Evolutionary conservation across 257 asterid genomes (phyloP).

Genomic region (Solanum chmielewskii): DNA sequence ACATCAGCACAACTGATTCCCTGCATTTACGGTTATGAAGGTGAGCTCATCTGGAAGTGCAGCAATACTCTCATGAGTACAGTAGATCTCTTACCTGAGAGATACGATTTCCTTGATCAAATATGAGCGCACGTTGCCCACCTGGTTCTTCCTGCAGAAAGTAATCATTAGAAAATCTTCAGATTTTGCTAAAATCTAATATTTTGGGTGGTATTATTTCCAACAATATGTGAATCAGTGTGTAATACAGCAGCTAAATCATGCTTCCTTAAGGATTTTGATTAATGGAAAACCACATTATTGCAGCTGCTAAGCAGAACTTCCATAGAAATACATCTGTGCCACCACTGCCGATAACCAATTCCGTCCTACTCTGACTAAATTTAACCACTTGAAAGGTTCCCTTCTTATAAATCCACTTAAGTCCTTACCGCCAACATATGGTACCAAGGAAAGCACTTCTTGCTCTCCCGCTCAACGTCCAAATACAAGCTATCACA

Average conservation of each 20-base stretch:
- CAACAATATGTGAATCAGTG: background rate
- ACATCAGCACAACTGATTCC: slow-evolving; percentile 99
- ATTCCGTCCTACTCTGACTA: background rate
- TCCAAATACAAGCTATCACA: background rate
- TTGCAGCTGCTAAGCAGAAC: background rate
- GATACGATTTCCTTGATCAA: slow-evolving; percentile 95
- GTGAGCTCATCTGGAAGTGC: background rate
- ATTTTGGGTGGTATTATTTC: background rate
- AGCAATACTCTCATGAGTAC: background rate
- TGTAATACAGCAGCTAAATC: background rate
- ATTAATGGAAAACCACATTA: background rate
- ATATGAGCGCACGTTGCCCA: slow-evolving; percentile 94
- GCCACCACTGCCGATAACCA: background rate
- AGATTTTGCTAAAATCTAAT: background rate
- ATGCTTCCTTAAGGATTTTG: background rate
- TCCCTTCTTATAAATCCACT: background rate
- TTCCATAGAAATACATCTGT: background rate
- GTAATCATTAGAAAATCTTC: background rate
- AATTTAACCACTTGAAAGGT: background rate
- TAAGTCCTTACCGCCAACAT: background rate
- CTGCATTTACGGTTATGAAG: slow-evolving; percentile 15
- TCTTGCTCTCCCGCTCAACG: background rate
- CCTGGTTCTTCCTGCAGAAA: slow-evolving; percentile 90
- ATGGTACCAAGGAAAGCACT: background rate
- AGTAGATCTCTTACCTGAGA: slow-evolving; percentile 49